Evolutionary conservation across 192 early-diverging fungal species (phyloP), one percentile per base, ranked within the genome.

Genomic region (Dissophora ornata): DNA sequence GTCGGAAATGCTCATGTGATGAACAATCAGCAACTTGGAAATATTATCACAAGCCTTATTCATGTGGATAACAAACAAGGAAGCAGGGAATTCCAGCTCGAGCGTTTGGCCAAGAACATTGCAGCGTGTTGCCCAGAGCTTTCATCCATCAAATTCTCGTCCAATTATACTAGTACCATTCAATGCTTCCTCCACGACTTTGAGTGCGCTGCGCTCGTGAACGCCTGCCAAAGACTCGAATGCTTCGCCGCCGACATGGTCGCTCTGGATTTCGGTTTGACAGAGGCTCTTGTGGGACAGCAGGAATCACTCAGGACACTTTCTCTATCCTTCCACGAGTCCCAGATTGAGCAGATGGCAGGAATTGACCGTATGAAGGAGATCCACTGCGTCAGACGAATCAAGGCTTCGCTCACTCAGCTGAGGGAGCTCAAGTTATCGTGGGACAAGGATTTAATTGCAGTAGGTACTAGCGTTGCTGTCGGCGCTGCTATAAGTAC

Each of bases 101-200:
- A 36, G 13, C 57, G 68, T 0, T 52, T 70, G 2, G 57, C 68
- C 13, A 30, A 70, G 22, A 70, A 70, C 13, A 58, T 70, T 38
- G 7, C 40, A 22, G 49, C 61, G 45, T 70, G 68, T 19, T 70
- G 68, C 8, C 68, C 68, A 33, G 68, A 61, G 25, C 45, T 70
- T 4, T 47, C 30, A 0, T 44, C 44, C 22, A 70, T 70, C 51
- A 62, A 62, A n/a, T 61, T 70, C 44, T 54, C 51, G 8, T 51
- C 58, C 52, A 56, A 38, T 34, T 42, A 57, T 24, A 54, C 25
- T 33, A 18, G 22, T 33, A 38, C 25, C 32, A 24, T 26, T 18
- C 57, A 70, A n/a, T 18, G 51, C 16, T 70, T 70, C 44, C 29
- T 70, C n/a, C 36, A 28, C 29, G 57, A 51, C 11, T 7, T 42